These are phyloP conservation scores for Boechera retrofracta DNA, from an alignment of 345 rosid genomes.

Conservation along the genomic window DNA sequence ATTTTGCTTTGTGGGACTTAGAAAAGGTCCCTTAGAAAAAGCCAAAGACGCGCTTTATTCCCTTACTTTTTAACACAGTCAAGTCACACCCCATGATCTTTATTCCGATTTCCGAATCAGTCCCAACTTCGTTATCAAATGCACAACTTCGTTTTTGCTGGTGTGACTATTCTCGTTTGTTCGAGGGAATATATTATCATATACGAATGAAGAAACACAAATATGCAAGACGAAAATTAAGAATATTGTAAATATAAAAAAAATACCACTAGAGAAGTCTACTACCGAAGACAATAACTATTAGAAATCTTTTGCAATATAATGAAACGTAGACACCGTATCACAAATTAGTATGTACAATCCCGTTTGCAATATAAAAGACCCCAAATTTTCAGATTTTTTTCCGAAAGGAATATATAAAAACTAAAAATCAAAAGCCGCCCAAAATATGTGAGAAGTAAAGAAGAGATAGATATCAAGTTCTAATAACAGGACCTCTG, in stretches of 20 bases:
- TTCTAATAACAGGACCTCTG: constrained; percentile 80
- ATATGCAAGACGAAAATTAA: not conserved
- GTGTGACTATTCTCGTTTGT: not conserved
- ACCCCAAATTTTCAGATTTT: constrained; percentile 9
- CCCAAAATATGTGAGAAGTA: constrained; percentile 21
- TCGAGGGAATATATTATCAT: not conserved
- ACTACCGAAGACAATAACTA: not conserved
- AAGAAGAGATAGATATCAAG: constrained; percentile 29
- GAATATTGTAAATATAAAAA: not conserved
- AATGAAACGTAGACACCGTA: constrained; percentile 20
- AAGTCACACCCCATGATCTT: not conserved
- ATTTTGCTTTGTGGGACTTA: not conserved
- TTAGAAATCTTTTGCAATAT: constrained; percentile 31
- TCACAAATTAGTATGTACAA: constrained; percentile 37
- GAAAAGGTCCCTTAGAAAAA: constrained; percentile 2
- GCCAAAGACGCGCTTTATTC: not conserved
- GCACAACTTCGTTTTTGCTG: not conserved
- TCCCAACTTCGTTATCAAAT: not conserved
- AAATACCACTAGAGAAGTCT: not conserved
- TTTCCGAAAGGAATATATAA: constrained; percentile 26
- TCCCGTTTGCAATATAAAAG: constrained; percentile 23
- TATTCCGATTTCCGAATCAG: not conserved
- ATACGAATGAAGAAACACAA: not conserved
- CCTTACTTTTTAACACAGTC: not conserved
- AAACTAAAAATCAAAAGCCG: constrained; percentile 6